Base-by-base conservation (phyloP, 176 grass and related monocot genomes). In the Carex littledalei region DNA sequence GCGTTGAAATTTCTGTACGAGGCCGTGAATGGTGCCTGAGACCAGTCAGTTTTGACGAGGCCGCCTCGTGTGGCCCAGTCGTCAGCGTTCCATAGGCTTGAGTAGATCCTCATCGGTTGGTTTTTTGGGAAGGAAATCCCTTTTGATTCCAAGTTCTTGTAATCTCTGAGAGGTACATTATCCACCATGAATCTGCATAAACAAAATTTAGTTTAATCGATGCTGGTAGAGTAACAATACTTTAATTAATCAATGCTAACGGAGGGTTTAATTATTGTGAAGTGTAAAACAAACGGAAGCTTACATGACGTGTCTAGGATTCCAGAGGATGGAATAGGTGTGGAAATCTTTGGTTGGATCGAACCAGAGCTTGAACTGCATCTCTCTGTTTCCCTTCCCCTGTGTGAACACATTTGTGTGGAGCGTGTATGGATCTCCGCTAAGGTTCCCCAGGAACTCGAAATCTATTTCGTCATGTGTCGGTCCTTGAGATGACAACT, bases 301-400 rank as follows among this genome's bases (percentile, higher is more conserved):
- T 88, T 50, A 93, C 94, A 97, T 91, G 88, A 97, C 17, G 60
- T 94, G 94, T 83, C 78, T 87, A 32, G 94, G 94, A 80, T 97
- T 97, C 94, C 94, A 97, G 49, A 97, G 89, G 87, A 97, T 82
- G 73, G 94, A 97, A 83, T 97, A 97, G 17, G 89, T 97, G 82
- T 97, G 94, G 79, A 94, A 97, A 11, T 94, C 91, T 3, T 71
- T 84, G 57, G 94, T 97, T 32, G 94, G 94, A 68, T 97, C 94
- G 45, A 86, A 97, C 94, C 94, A 97, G 61, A 94, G 91, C 10
- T 89, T 84, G 74, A 97, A 97, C 86, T 97, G 94, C 94, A 84
- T 83, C 91, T 94, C 94, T 6, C 91, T 84, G 13, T 91, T 58
- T 0, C 91, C 91, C 65, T 93, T 92, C 1, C 94, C 94, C 81